Evolutionary conservation across 805 yeast species (phyloP), one percentile per base, ranked within the genome.

Genomic region (Schwanniomyces pseudopolymorphus): DNA sequence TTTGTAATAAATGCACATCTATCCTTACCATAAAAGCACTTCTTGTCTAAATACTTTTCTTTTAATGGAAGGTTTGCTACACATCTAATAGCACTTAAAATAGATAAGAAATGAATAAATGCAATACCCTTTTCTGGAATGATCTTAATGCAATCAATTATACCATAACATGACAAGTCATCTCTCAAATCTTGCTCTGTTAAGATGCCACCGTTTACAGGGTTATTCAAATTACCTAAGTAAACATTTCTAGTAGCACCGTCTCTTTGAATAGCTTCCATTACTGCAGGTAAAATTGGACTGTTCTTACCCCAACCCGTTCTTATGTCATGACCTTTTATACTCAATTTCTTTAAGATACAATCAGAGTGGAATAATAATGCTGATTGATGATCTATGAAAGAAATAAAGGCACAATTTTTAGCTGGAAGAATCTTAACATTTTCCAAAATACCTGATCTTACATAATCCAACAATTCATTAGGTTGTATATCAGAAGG

Each of bases 221-320:
- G 81, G 46, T 81, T 84, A 50, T 84, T 82, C 45, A 92, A 73
- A 52, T 83, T 84, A 16, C 97, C 97, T 51, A 92, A 74, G 61
- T 89, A 91, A 28, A 92, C 96, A 61, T 92, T 91, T 72, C 99
- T 81, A 9, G 97, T 89, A 5, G 98, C 98, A 41, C 89, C 88
- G 54, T 89, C 92, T 51, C 87, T 80, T 46, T 83, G 82, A 45
- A 94, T 89, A 14, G 90, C 84, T 27, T 84, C 80, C 44, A 82
- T 71, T 5, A 92, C 91, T 6, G 85, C 76, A 1, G 95, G 87
- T 48, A 82, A 83, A 28, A 90, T 80, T 1, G 87, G 82, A 2
- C 85, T 74, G 33, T 89, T 82, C 54, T 86, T 86, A 17, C 96
- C 97, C 98, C 98, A 94, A 10, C 97, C 96, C 49, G 92, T 79